Evolutionary conservation across 208 protist genomes (phyloP), one percentile per base, ranked within the genome.

Genomic region (Acanthamoeba polyphaga): DNA sequence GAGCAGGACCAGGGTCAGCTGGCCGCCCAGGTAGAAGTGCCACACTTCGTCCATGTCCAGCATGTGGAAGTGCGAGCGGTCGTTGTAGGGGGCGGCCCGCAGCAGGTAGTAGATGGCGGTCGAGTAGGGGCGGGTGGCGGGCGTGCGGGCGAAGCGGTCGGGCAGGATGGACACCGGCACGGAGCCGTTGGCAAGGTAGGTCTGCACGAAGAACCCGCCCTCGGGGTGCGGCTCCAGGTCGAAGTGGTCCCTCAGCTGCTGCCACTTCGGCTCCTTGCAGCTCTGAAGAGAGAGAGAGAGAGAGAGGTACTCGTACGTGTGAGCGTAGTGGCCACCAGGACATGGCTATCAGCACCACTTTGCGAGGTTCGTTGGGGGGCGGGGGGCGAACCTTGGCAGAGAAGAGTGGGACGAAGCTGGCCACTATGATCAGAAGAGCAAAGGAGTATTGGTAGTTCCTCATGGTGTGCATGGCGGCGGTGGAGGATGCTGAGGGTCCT

Each of bases 21-120:
- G 43, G 84, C 84, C 84, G 10, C 55, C 84, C 13, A 91, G 84
- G 84, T 91, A 91, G 84, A 32, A 68, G 84, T 91, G 84, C 84
- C 84, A 91, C 32, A 91, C 60, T 55, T 91, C 84, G 24, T 91
- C 84, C 60, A 72, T 70, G 58, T 17, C 29, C 53, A 91, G 84
- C 84, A 91, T 91, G 84, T 91, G 84, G 51, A 91, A 13, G 27
- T 91, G 84, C 58, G 84, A 91, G 4, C 49, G 74, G 27, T 91
- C 84, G 29, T 7, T 6, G 66, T 74, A 74, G n/a, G 49, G 7
- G 1, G 22, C 58, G 17, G 32, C 22, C 10, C 84, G 53, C 34
- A 91, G 84, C 19, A 91, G 84, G 55, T 91, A 91, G 84, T 51
- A 91, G 84, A 91, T 91, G 46, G 84, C 84, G 1, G 84, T 91